Evolutionary conservation across 1,139 yeast genomes (phyloP), one percentile per base, ranked within the genome.

Genomic region (Lipomyces yarrowii): DNA sequence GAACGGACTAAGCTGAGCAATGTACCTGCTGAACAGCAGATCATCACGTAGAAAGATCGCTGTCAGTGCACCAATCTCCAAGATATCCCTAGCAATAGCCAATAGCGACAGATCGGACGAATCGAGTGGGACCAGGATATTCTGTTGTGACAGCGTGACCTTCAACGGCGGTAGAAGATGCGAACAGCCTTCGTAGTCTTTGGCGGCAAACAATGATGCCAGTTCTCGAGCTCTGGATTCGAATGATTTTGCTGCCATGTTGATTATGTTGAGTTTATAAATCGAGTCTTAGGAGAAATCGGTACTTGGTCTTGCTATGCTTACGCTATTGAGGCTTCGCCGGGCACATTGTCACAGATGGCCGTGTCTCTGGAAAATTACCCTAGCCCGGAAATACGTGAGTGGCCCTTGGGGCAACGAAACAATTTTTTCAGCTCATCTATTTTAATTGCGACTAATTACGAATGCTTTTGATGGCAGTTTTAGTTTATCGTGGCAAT

Each of bases 21-120:
- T 84, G 76, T 85, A 87, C 72, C 88, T 88, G 71, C 88, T 88
- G 74, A 92, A 91, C 46, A 84, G 84, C 37, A 80, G 83, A 74
- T 89, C 87, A 71, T 90, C 83, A 61, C 85, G 80, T 59, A 84
- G 78, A 71, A 88, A 87, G 70, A 94, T 86, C 60, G 92, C 84
- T 18, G 90, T 84, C 69, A 93, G 81, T 0, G 96, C 96, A 15
- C 97, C 98, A 69, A 92, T 87, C 77, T 93, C 98, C 63, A 94
- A 81, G 62, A 93, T 89, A 62, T 89, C 85, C 73, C 96, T 87
- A 11, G 96, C 87, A 59, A 92, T 90, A 70, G 84, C 82, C 70
- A 91, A 82, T 35, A 61, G 65, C 8, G 30, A 39, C 35, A 52
- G 59, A 78, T 93, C 98, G 71, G 78, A 78, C 67, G 60, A 72